Percentiles rank a stretch among this genome's conserved stretches.
Conservation (phyloP, 2,329 filamentous ascomycete genomes). For the Diaporthe eres region DNA sequence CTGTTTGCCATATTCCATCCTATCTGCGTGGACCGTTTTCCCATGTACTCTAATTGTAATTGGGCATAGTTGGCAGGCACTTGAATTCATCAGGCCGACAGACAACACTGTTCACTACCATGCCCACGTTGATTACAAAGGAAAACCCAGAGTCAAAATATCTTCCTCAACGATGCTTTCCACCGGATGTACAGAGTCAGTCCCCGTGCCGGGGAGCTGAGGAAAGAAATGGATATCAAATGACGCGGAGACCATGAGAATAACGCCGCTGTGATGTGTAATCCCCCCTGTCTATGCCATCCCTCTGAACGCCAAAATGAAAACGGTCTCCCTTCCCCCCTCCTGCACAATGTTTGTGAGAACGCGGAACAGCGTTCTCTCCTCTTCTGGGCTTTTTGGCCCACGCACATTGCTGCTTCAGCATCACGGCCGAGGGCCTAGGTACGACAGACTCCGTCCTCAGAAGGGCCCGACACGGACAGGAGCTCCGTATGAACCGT, state of each 20-base stretch:
- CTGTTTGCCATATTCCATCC: not conserved
- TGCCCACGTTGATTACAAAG: constrained; percentile 33
- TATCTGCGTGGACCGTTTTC: not conserved
- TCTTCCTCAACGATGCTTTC: constrained; percentile 27
- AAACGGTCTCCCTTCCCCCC: constrained; percentile 8
- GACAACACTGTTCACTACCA: not conserved
- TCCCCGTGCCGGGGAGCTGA: constrained; percentile 35
- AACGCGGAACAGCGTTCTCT: not conserved
- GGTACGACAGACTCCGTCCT: constrained; percentile 5
- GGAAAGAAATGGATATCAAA: constrained; percentile 41
- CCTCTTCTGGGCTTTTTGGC: not conserved
- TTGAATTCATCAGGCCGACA: constrained; percentile 9
- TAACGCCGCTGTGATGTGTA: constrained; percentile 41
- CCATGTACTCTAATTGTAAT: not conserved
- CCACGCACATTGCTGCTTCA: not conserved
- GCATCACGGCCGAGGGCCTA: not conserved
- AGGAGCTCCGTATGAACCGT: constrained; percentile 70
- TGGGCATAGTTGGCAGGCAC: not conserved
- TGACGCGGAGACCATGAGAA: constrained; percentile 31
- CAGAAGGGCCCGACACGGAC: constrained; percentile 76
- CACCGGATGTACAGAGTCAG: constrained; percentile 32
- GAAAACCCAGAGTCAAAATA: constrained; percentile 4
- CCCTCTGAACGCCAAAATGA: constrained; percentile 26
- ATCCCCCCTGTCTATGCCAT: constrained; percentile 41
- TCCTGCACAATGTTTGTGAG: constrained; percentile 14